Percentiles rank a stretch among this genome's conserved stretches.
Conservation (phyloP, 1,284 basidiomycete genomes). For the Ganoderma lucidum region DNA sequence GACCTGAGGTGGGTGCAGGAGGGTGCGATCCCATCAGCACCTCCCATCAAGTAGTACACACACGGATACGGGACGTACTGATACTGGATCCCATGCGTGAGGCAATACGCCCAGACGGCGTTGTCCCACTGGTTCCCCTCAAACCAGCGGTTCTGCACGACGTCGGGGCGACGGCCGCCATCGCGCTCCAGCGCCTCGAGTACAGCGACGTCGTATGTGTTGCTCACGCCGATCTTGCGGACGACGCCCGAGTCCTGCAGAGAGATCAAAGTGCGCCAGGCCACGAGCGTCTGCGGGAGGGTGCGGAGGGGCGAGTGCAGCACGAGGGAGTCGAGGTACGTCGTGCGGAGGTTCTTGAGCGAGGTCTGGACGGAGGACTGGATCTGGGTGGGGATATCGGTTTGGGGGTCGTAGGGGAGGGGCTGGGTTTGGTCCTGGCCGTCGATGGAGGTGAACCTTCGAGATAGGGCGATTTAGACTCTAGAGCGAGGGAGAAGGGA, state of each 20-base stretch:
- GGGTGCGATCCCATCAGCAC: not conserved
- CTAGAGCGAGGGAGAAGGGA: not conserved
- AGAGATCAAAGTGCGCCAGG: conserved; percentile 67
- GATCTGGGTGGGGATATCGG: conserved; percentile 68
- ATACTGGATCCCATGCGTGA: conserved; percentile 67
- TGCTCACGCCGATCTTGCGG: conserved; percentile 76
- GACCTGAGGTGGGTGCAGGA: conserved; percentile 54
- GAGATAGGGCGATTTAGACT: not conserved
- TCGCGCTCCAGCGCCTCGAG: conserved; percentile 61
- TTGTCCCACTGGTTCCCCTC: conserved; percentile 82
- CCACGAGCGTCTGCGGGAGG: conserved; percentile 64
- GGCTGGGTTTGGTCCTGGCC: conserved; percentile 77
- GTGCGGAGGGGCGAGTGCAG: conserved; percentile 79
- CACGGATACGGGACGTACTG: conserved; percentile 58
- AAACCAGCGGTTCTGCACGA: conserved; percentile 87
- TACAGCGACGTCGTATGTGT: conserved; percentile 70
- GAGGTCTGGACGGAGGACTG: conserved; percentile 68
- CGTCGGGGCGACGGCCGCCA: conserved; percentile 59
- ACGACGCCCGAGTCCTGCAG: conserved; percentile 72
- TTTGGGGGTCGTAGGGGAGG: conserved; percentile 72
- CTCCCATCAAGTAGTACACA: too few species aligned
- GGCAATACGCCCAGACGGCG: conserved; percentile 64
- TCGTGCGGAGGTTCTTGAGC: conserved; percentile 70
- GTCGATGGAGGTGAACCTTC: conserved; percentile 73
- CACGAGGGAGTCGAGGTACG: conserved; percentile 78